Base-by-base conservation (phyloP, 257 asterid genomes). In the Haberlea rhodopensis region DNA sequence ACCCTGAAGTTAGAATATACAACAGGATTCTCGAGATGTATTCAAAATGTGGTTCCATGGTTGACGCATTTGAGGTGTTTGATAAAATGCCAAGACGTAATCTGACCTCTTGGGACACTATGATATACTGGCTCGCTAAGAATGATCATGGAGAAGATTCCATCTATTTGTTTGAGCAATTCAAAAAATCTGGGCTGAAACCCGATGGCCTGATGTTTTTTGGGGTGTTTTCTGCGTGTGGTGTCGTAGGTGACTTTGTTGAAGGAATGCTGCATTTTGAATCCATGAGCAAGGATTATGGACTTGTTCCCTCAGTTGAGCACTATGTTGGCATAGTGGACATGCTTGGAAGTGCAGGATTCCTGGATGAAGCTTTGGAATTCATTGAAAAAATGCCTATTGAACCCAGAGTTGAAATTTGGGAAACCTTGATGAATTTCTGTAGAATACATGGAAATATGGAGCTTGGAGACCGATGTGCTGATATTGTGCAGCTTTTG, bases 21-120 rank as follows among this genome's bases (percentile, higher is more conserved):
- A 88, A 91, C 72, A 73, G 65, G 70, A 83, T 91, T 72, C 81
- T 91, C 13, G 95, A 88, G 73, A 86, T 85, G 95, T 84, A 86
- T 72, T 76, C 69, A 0, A 80, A 70, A 15, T 88, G 95, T 70
- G 96, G 87, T 45, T 83, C 95, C 68, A 64, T 82, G 81, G 77
- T 52, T 3, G 90, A 88, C 60, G 94, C 96, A 13, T 81, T 83
- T 53, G 57, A 57, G 13, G 87, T 86, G 43, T 91, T 88, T 49
- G 79, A 82, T 60, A 60, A 72, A 53, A 88, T 88, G 96, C 83
- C 75, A 0, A 52, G 57, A 9, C 86, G 86, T 4, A 86, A 88
- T 72, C 71, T 91, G 54, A 81, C 94, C 2, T 79, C 97, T 61
- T 91, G 97, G 97, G 97, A 91, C 69, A 74, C 72, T n/a, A 81